These are phyloP conservation scores for Simplicillium sp. DNA, from an alignment of 2,329 filamentous ascomycete species.

Conservation along the genomic window DNA sequence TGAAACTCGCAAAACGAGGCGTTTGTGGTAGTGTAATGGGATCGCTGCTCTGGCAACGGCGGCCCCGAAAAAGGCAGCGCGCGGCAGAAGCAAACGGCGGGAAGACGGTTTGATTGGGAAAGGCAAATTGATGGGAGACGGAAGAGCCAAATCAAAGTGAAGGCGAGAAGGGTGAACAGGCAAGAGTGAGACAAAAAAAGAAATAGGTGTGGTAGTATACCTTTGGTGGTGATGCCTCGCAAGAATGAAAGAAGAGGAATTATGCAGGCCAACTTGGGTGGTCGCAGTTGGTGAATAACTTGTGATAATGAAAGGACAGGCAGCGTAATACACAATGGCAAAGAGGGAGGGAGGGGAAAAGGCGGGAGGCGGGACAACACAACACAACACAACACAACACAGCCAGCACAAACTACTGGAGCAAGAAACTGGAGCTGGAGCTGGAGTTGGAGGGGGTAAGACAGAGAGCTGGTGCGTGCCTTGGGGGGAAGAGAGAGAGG, in stretches of 20 bases:
- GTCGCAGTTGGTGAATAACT: background rate
- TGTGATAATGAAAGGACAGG: background rate
- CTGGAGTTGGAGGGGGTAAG: background rate
- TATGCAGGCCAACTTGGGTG: background rate
- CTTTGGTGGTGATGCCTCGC: no score
- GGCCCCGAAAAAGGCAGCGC: background rate
- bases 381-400: background rate
- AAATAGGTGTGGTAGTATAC: no score
- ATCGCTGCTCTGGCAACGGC: conserved; percentile 2
- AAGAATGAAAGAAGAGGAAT: background rate
- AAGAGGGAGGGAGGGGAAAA: background rate
- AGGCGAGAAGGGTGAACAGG: no score
- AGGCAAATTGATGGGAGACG: no score
- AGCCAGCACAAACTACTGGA: background rate
- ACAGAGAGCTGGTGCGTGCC: background rate
- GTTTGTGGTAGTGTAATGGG: background rate
- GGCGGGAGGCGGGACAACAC: background rate
- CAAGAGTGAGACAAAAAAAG: no score
- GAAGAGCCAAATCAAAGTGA: no score
- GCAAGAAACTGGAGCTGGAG: background rate
- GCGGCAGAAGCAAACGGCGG: conserved; percentile 3
- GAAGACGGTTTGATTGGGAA: background rate
- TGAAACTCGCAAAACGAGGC: conserved; percentile 1
- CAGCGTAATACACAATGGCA: background rate
- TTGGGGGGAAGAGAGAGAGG: conserved; percentile 1